Conservation (phyloP, 202 grass and related monocot species). For the Cymbopogon flexuosus region DNA sequence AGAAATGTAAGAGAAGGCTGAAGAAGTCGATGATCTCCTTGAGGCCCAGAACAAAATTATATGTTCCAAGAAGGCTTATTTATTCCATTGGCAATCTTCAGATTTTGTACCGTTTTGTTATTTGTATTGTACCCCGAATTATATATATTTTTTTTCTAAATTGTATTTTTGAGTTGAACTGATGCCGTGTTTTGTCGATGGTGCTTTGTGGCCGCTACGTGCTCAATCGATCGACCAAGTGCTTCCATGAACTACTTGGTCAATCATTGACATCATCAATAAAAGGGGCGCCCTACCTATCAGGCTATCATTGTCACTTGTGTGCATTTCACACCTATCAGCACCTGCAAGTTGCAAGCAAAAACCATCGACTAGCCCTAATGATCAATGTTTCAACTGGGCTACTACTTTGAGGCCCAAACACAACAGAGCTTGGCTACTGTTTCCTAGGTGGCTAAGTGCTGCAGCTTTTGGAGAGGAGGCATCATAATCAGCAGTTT, state of each 20-base stretch:
- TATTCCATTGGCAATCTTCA: constrained; percentile 4
- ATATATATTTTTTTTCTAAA: too few relatives aligned
- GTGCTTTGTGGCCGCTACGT: too few relatives aligned
- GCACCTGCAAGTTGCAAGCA: background rate
- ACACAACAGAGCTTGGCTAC: background rate
- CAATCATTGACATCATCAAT: background rate
- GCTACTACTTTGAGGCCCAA: background rate
- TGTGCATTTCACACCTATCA: background rate
- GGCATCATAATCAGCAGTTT: background rate
- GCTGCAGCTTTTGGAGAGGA: background rate
- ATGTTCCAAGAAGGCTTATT: too few relatives aligned
- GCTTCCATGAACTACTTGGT: background rate
- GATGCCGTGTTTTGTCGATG: too few relatives aligned
- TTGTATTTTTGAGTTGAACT: too few relatives aligned
- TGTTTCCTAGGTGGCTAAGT: background rate
- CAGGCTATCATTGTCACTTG: background rate
- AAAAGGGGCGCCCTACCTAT: background rate
- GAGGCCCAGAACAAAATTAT: too few relatives aligned
- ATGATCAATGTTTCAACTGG: background rate
- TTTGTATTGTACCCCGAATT: background rate
- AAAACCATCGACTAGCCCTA: background rate
- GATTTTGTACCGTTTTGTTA: background rate
- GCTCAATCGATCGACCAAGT: background rate
- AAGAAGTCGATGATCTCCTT: too few relatives aligned
- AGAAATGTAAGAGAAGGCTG: background rate